Evolutionary conservation across 192 early-diverging fungal genomes (phyloP).

Genomic region (Gonapodya sp.): DNA sequence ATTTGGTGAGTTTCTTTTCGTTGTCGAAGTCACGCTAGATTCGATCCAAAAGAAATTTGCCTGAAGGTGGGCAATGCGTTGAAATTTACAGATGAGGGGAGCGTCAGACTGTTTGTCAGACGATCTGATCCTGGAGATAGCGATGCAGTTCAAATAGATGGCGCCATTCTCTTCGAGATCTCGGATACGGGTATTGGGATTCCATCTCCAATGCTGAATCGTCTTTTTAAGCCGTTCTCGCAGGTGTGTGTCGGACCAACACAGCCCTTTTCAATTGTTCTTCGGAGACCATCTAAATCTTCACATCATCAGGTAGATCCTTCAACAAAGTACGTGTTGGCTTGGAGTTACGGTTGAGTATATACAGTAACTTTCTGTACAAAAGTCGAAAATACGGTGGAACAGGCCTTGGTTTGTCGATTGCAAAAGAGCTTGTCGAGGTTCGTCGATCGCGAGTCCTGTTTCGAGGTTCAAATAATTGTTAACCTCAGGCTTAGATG

Average conservation of each 20-base stretch:
- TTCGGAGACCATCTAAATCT: background rate
- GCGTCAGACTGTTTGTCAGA: constrained; percentile 18
- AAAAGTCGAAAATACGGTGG: constrained; percentile 23
- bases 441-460: constrained; percentile 16
- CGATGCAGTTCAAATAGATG: background rate
- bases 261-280: background rate
- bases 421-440: constrained; percentile 33
- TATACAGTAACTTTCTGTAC: background rate
- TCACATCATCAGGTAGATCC: background rate
- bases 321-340: background rate
- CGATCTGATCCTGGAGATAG: constrained; percentile 8
- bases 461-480: background rate
- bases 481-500: background rate
- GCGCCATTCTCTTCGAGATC: constrained; percentile 13
- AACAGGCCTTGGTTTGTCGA: constrained; percentile 33
- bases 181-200: constrained; percentile 61
- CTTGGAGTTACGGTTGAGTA: background rate
- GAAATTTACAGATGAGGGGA: constrained; percentile 39
- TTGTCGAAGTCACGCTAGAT: background rate
- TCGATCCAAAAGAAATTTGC: background rate
- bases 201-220: constrained; percentile 34
- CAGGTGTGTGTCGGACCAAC: constrained; percentile 29
- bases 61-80: constrained; percentile 30
- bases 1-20: constrained; percentile 21
- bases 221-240: constrained; percentile 54